A percentile compares a stretch with the other conserved stretches of the same genome.
These are phyloP conservation scores for Cryphonectria japonica DNA, from an alignment of 2,329 filamentous ascomycete species.

Conservation along the genomic window DNA sequence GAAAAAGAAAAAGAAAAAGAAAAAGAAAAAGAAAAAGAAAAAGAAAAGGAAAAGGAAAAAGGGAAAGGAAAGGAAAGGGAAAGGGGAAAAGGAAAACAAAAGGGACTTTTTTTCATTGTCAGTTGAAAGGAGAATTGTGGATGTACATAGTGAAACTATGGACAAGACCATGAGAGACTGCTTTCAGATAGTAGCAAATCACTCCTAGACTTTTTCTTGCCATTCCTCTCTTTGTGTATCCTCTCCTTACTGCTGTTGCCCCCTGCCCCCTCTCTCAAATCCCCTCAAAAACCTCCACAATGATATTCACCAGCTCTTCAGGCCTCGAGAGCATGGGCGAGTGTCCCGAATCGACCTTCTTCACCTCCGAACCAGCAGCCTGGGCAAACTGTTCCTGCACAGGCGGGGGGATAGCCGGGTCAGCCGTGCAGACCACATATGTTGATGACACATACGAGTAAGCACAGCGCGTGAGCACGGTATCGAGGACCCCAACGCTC, in stretches of 20 bases:
- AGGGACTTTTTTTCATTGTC: neutral
- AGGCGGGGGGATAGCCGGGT: conserved; percentile 26
- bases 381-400: conserved; percentile 17
- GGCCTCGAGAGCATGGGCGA: conserved; percentile 8
- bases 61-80: too few species aligned
- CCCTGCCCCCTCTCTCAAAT: neutral
- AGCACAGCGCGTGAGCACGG: conserved; percentile 27
- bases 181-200: neutral
- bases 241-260: neutral
- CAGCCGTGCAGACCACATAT: conserved; percentile 31
- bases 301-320: neutral
- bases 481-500: conserved; percentile 28
- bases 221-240: too few species aligned
- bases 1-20: too few species aligned
- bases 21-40: too few species aligned
- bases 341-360: conserved; percentile 7
- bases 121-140: too few species aligned
- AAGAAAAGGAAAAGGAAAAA: too few species aligned
- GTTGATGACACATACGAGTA: conserved; percentile 32
- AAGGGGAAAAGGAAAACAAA: too few species aligned
- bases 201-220: too few species aligned
- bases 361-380: neutral
- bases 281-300: neutral
- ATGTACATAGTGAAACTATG: neutral
- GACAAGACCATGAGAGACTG: neutral